These are phyloP conservation scores for Ramaria rubella DNA, from an alignment of 768 basidiomycete species.

Conservation along the genomic window DNA sequence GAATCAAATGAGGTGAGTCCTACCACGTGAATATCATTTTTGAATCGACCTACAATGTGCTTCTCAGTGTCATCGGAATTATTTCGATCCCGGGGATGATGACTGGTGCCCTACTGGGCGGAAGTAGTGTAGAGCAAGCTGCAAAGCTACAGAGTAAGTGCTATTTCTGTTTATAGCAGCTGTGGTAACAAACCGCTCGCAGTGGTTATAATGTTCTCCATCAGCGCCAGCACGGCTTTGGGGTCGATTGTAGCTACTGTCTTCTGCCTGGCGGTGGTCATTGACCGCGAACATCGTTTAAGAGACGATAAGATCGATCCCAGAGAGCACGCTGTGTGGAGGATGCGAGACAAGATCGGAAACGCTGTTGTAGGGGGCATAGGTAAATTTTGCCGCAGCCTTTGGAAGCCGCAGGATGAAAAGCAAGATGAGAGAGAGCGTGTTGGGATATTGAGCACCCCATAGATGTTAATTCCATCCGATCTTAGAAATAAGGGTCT, in stretches of 20 bases:
- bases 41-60: background rate
- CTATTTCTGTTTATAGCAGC: background rate
- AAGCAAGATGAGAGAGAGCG: background rate
- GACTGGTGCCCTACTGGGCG: conserved; percentile 87
- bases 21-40: background rate
- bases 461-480: no score
- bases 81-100: conserved; percentile 87
- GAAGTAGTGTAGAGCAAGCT: conserved; percentile 77
- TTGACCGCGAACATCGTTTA: conserved; percentile 63
- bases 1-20: conserved; percentile 71
- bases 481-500: no score
- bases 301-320: conserved; percentile 54
- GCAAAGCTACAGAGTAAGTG: conserved; percentile 65
- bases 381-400: background rate
- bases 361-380: background rate
- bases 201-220: conserved; percentile 93
- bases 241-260: conserved; percentile 60
- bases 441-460: background rate
- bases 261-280: conserved; percentile 51
- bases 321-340: conserved; percentile 27
- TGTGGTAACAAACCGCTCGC: background rate
- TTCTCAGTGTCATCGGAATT: conserved; percentile 58
- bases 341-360: conserved; percentile 2
- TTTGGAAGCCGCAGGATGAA: background rate
- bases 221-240: conserved; percentile 68